Evolutionary conservation across 2,329 filamentous ascomycete genomes (phyloP), one percentile per base, ranked within the genome.

Genomic region (Fusarium xylarioides): DNA sequence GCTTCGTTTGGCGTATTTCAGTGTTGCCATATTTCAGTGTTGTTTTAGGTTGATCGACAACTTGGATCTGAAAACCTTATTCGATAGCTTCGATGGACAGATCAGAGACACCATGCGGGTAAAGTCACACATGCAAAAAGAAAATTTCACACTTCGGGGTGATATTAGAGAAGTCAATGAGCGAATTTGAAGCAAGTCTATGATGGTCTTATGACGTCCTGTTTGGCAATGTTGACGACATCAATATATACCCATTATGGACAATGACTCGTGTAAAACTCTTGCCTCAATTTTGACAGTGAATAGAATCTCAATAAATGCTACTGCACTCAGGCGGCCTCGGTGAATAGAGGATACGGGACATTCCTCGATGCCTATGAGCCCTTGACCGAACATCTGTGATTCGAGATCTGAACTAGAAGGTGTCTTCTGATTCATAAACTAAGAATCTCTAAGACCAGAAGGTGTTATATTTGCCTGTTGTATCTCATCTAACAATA

Each of bases 11-110:
- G 55, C 21, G 35, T 66, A 49, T 7, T 57, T 32, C 2, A 44
- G 5, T 7, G 54, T 54, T 26, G 62, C 40, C 73, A 75, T 70
- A 59, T 12, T 34, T 8, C 5, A 11, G 19, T 16, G 12, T 34
- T 7, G 21, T 23, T 34, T 19, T 11, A 16, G 12, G n/a, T 19
- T 32, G n/a, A 4, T 40, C 5, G n/a, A 32, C 9, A 32, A 21
- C 19, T 7, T 40, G 7, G 34, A 40, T 38, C 19, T n/a, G 19
- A 9, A 12, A 28, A 40, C 34, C 34, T 54, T 40, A 40, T n/a
- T 54, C 6, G 19, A 28, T 40, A n/a, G 23, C 19, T 38, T n/a
- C 8, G 19, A 37, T 18, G 3, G 2, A 5, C 11, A n/a, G 34
- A 53, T 21, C 11, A 16, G 18, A 28, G 19, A 28, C 34, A 18